Evolutionary conservation across 2,329 filamentous ascomycete species (phyloP), one percentile per base, ranked within the genome.

Genomic region (Microcyclosporella mali): DNA sequence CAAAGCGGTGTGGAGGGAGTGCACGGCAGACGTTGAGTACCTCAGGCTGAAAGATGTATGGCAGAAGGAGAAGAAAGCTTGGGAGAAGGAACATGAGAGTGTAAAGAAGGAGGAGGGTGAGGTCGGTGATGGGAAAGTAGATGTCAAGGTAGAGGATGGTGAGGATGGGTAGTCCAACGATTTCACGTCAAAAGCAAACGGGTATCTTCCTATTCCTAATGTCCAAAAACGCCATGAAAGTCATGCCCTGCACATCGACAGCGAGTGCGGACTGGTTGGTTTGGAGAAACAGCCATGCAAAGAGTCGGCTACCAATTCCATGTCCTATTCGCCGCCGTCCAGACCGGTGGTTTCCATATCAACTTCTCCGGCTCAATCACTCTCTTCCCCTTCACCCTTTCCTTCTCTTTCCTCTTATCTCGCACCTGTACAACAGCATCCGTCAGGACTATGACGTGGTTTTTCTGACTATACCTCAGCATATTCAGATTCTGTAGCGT

Each of bases 281-380:
- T 15, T 33, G 31, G 12, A 33, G n/a, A 29, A n/a, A 29, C 9
- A 14, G 8, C n/a, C n/a, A n/a, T n/a, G n/a, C 12, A 15, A 33
- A 33, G 17, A 33, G 7, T 14, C 7, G 12, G 8, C 61, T 60
- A 95, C 90, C 90, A 97, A 48, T 89, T 94, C 92, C 92, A 97
- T 10, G 90, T 97, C 56, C 90, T 77, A 55, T 81, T 86, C 11
- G 85, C 86, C 1, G 90, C 89, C 18, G 84, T 89, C 61, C 97
- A 97, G 0, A 95, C 85, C 0, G 92, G 92, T 9, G 92, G 90
- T 66, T 94, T 97, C 92, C 92, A 98, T 58, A 88, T 84, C 44
- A 98, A 80, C 57, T 78, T 77, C 15, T 79, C 76, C 0, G 89
- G 75, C 48, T 94, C 85, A 51, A 98, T 89, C 33, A 77, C 69